A percentile compares a stretch with the other conserved stretches of the same genome.
Conservation (phyloP, 2,329 filamentous ascomycete genomes). For the Botryotinia convoluta region DNA sequence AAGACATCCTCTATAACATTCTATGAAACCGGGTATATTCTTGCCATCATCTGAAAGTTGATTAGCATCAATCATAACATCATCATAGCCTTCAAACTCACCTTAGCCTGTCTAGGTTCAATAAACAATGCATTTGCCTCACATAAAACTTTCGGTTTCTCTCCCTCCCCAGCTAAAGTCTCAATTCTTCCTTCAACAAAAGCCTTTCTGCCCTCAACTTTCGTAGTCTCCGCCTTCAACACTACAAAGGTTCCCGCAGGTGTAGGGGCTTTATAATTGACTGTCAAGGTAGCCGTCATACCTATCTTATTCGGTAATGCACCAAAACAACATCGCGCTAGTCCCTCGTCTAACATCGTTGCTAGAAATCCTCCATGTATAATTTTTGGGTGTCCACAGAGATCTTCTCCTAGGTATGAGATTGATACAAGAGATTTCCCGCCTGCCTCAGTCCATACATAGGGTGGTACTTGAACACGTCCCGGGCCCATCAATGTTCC, state of each 20-base stretch:
- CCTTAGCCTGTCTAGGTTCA: constrained; percentile 75
- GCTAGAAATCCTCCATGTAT: constrained; percentile 88
- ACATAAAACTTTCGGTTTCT: constrained; percentile 65
- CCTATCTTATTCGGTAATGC: constrained; percentile 82
- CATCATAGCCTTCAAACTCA: constrained; percentile 24
- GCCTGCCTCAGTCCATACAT: constrained; percentile 69
- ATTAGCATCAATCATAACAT: constrained; percentile 14
- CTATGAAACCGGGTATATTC: constrained; percentile 24
- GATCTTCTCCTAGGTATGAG: constrained; percentile 70
- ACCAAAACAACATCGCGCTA: constrained; percentile 84
- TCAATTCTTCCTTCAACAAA: constrained; percentile 90
- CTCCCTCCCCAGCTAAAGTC: constrained; percentile 63
- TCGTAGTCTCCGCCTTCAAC: constrained; percentile 73
- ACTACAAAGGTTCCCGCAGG: constrained; percentile 74
- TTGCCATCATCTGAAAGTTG: constrained; percentile 24
- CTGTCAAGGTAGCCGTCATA: constrained; percentile 80
- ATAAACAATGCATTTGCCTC: constrained; percentile 86
- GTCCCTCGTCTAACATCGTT: constrained; percentile 87
- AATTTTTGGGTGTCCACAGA: constrained; percentile 89
- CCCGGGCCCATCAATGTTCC: constrained; percentile 73
- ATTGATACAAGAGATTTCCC: constrained; percentile 71
- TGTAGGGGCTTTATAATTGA: constrained; percentile 80
- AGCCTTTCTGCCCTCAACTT: constrained; percentile 88
- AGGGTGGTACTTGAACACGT: constrained; percentile 76
- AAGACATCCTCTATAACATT: background rate